A percentile compares a stretch with the other conserved stretches of the same genome.
Conservation (phyloP, 768 basidiomycete species). For the Fibroporia radiculosa region DNA sequence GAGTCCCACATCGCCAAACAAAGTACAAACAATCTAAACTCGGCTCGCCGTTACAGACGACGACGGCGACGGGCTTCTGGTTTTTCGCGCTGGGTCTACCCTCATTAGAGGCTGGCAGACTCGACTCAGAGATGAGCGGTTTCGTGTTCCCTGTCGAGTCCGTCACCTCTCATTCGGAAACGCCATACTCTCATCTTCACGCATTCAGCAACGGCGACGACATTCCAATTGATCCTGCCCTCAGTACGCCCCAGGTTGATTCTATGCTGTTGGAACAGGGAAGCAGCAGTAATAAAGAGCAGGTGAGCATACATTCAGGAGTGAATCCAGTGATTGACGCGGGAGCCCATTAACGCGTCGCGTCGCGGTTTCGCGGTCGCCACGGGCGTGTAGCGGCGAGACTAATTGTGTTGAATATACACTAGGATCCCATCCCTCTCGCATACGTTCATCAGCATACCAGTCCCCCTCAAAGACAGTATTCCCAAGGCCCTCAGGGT, state of each 20-base stretch:
- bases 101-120: constrained; percentile 1
- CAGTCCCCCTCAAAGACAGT: constrained; percentile 32
- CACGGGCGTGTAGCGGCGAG: constrained; percentile 9
- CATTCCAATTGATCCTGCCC: constrained; percentile 79
- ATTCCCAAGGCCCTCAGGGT: constrained; percentile 71
- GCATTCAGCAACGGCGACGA: constrained; percentile 45
- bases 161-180: constrained; percentile 43
- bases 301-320: constrained; percentile 15
- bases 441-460: constrained; percentile 11
- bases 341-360: constrained; percentile 50
- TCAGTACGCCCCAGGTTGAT: constrained; percentile 28
- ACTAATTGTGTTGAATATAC: constrained; percentile 10
- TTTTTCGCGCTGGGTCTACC: not conserved
- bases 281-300: not conserved
- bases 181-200: constrained; percentile 55
- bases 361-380: constrained; percentile 40
- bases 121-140: constrained; percentile 41
- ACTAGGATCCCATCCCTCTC: constrained; percentile 9
- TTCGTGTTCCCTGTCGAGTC: constrained; percentile 46
- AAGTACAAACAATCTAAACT: constrained; percentile 20
- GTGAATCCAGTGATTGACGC: constrained; percentile 12
- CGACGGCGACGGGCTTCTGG: constrained; percentile 22
- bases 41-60: constrained; percentile 31
- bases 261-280: constrained; percentile 17
- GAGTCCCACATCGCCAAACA: constrained; percentile 18